phyloP scores from a whole-genome alignment of 2,329 filamentous ascomycete genomes.

The Ophiocordyceps camponoti-floridani region DNA sequence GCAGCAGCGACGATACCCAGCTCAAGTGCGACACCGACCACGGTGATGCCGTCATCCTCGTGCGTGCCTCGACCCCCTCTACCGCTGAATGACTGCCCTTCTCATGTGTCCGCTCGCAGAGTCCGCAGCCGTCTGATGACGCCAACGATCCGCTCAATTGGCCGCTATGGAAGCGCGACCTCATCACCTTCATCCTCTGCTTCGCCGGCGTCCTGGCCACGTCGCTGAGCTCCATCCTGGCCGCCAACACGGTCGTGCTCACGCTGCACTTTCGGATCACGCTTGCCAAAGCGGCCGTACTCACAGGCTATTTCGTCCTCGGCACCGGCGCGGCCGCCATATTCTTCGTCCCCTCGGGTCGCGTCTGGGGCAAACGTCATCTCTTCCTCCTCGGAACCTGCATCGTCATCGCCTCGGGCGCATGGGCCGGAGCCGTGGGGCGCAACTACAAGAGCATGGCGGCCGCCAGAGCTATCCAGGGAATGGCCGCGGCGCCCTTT shows the following conservation, averaged over 20 bases:
- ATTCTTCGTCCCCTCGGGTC: slow-evolving; percentile 71
- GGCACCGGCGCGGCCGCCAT: slow-evolving; percentile 69
- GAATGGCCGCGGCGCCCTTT: slow-evolving; percentile 72
- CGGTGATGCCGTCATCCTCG: slow-evolving; percentile 54
- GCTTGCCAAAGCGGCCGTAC: slow-evolving; percentile 61
- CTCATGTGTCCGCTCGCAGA: slow-evolving; percentile 10
- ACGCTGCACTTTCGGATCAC: slow-evolving; percentile 43
- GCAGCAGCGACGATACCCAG: slow-evolving; percentile 16
- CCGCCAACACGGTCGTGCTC: slow-evolving; percentile 70
- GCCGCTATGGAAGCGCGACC: slow-evolving; percentile 72
- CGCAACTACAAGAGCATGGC: slow-evolving; percentile 54
- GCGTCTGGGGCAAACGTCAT: slow-evolving; percentile 87
- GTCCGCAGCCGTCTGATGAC: slow-evolving; percentile 77
- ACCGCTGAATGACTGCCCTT: no score
- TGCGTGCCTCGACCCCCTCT: slow-evolving; percentile 16
- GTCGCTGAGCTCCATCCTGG: slow-evolving; percentile 69
- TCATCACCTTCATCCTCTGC: slow-evolving; percentile 63
- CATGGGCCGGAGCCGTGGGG: slow-evolving; percentile 58
- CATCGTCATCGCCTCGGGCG: slow-evolving; percentile 54
- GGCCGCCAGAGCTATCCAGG: slow-evolving; percentile 69
- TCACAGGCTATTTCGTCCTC: slow-evolving; percentile 77
- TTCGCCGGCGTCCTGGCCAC: slow-evolving; percentile 69
- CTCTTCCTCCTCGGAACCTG: slow-evolving; percentile 63
- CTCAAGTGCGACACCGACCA: slow-evolving; percentile 60
- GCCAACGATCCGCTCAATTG: slow-evolving; percentile 77